Conservation (phyloP, 1,284 basidiomycete species). For the Tylopilus orsonianus region DNA sequence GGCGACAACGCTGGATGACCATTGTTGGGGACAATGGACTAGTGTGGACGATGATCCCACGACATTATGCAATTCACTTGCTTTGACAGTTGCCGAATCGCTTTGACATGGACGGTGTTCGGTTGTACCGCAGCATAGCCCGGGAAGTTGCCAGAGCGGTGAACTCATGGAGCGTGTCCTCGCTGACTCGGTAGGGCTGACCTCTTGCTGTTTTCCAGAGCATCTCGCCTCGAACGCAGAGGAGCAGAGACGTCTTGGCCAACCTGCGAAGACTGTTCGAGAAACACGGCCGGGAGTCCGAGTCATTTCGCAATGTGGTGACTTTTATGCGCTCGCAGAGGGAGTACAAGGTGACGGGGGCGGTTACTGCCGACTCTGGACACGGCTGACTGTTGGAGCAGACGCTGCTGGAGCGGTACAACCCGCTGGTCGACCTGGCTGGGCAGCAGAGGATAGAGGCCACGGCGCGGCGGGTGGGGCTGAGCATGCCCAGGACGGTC, state of each 20-base stretch:
- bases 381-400: slow-evolving; percentile 31
- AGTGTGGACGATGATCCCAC: slow-evolving; percentile 24
- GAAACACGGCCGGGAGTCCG: slow-evolving; percentile 31
- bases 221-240: slow-evolving; percentile 46
- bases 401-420: slow-evolving; percentile 81
- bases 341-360: slow-evolving; percentile 44
- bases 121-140: slow-evolving; percentile 44
- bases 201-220: slow-evolving; percentile 10
- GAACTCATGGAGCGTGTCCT: slow-evolving; percentile 12
- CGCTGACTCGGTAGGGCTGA: slow-evolving; percentile 8
- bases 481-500: slow-evolving; percentile 61
- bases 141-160: slow-evolving; percentile 46
- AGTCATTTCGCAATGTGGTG: slow-evolving; percentile 52
- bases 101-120: slow-evolving; percentile 31
- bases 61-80: slow-evolving; percentile 9
- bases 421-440: slow-evolving; percentile 78
- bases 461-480: slow-evolving; percentile 83
- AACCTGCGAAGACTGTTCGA: slow-evolving; percentile 64
- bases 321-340: slow-evolving; percentile 74
- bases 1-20: no score
- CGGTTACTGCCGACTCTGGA: background rate
- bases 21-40: no score
- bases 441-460: slow-evolving; percentile 78
- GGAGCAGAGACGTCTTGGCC: slow-evolving; percentile 46
- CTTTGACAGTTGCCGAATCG: slow-evolving; percentile 11